Conservation (phyloP, 441 rosid species). For the Oxalis stricta region DNA sequence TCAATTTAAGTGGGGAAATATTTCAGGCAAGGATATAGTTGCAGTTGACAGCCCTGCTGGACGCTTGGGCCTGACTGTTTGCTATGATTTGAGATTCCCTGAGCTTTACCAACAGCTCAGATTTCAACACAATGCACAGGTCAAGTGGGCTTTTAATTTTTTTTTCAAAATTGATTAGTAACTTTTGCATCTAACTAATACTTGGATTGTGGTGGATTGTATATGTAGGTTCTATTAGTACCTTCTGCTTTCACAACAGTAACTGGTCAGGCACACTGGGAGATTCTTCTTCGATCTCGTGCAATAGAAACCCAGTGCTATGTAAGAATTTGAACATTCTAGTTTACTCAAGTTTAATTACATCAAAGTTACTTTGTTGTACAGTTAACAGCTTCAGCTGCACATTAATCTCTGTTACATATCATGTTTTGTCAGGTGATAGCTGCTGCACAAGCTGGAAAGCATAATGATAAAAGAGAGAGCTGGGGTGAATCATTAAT, state of each 20-base stretch:
- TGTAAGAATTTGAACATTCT: constrained; percentile 23
- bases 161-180: not conserved
- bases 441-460: constrained; percentile 91
- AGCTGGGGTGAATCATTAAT: constrained; percentile 78
- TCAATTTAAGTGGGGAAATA: not conserved
- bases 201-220: constrained; percentile 1
- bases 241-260: constrained; percentile 86
- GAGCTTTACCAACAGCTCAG: constrained; percentile 85
- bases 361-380: not conserved
- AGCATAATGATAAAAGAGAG: constrained; percentile 77
- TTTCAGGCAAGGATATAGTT: constrained; percentile 54
- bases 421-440: constrained; percentile 39
- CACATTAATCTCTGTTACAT: not conserved
- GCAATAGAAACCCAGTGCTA: constrained; percentile 97
- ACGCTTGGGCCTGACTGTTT: constrained; percentile 75
- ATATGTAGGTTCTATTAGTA: constrained; percentile 56
- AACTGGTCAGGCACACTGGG: constrained; percentile 97
- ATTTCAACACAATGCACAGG: constrained; percentile 73
- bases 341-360: not conserved
- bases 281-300: constrained; percentile 81
- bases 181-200: constrained; percentile 3
- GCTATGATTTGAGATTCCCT: constrained; percentile 95
- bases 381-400: not conserved
- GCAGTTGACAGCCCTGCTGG: constrained; percentile 77
- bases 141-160: constrained; percentile 8